phyloP scores from a whole-genome alignment of 2,329 filamentous ascomycete genomes.

The Pyrenophora seminiperda region DNA sequence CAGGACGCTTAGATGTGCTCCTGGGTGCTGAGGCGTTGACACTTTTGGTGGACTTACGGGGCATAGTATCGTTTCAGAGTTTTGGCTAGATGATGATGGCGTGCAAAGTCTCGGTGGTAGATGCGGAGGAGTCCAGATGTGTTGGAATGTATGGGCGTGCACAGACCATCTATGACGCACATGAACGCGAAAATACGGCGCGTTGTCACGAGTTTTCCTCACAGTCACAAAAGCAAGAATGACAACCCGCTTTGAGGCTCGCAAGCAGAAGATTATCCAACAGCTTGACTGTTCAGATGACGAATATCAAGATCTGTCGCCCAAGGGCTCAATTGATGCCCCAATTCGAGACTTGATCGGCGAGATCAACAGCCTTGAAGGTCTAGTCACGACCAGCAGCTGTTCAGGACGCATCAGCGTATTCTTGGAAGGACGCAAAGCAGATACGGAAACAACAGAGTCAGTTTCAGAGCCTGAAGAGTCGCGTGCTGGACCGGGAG shows the following conservation, averaged over 20 bases:
- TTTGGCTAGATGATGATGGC: neutral
- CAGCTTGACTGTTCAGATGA: constrained; percentile 70
- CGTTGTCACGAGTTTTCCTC: constrained; percentile 28
- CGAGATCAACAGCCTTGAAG: constrained; percentile 74
- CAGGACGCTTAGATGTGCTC: constrained; percentile 45
- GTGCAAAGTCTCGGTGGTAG: constrained; percentile 2
- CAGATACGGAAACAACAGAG: constrained; percentile 19
- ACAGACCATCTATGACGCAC: constrained; percentile 32
- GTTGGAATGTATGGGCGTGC: constrained; percentile 16
- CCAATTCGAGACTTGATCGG: constrained; percentile 78
- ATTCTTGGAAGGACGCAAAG: constrained; percentile 78
- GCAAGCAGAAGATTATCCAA: constrained; percentile 74
- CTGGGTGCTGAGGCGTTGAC: constrained; percentile 22
- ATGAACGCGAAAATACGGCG: constrained; percentile 24
- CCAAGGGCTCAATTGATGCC: constrained; percentile 84
- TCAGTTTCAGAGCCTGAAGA: constrained; percentile 20
- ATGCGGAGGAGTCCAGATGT: constrained; percentile 7
- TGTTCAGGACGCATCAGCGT: constrained; percentile 87
- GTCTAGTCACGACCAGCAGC: constrained; percentile 89
- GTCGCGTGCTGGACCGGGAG: constrained; percentile 68
- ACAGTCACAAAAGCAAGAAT: constrained; percentile 20
- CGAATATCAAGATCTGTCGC: constrained; percentile 81
- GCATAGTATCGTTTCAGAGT: constrained; percentile 27
- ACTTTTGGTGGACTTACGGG: constrained; percentile 34
- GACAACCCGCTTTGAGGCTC: constrained; percentile 50